Evolutionary conservation across 192 early-diverging fungal genomes (phyloP).

Genomic region (Coemansia sp.): DNA sequence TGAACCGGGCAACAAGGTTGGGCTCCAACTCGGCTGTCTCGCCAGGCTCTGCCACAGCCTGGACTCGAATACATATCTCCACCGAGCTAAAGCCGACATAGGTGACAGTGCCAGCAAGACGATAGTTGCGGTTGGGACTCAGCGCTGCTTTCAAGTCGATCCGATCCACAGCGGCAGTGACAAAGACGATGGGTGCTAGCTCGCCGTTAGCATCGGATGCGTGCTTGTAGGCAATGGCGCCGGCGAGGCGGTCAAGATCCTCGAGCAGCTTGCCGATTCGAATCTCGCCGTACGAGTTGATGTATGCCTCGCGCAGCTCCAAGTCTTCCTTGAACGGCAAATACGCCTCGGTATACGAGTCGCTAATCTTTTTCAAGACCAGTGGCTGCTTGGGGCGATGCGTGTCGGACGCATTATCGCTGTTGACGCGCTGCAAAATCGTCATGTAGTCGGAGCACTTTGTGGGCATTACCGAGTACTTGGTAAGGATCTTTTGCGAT

Average conservation of each 20-base stretch:
- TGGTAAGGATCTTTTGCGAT: slow-evolving; percentile 44
- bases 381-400: slow-evolving; percentile 42
- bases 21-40: slow-evolving; percentile 43
- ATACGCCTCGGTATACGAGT: slow-evolving; percentile 74
- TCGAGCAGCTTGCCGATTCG: slow-evolving; percentile 83
- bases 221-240: slow-evolving; percentile 75
- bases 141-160: slow-evolving; percentile 72
- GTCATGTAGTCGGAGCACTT: slow-evolving; percentile 50
- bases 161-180: slow-evolving; percentile 84
- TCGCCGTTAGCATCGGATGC: slow-evolving; percentile 55
- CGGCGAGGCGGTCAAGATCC: slow-evolving; percentile 83
- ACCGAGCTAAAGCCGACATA: slow-evolving; percentile 84
- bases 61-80: slow-evolving; percentile 76
- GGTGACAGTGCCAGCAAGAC: slow-evolving; percentile 78
- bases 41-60: slow-evolving; percentile 50
- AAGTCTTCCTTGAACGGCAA: slow-evolving; percentile 76
- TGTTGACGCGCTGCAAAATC: slow-evolving; percentile 42
- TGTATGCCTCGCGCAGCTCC: slow-evolving; percentile 73
- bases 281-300: slow-evolving; percentile 70
- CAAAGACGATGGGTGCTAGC: slow-evolving; percentile 66
- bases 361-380: slow-evolving; percentile 60
- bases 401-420: slow-evolving; percentile 27
- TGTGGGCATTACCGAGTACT: slow-evolving; percentile 50
- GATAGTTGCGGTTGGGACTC: slow-evolving; percentile 64
- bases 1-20: slow-evolving; percentile 78